These are phyloP conservation scores for Eucalyptus melliodora DNA, from an alignment of 345 rosid species.

Conservation along the genomic window DNA sequence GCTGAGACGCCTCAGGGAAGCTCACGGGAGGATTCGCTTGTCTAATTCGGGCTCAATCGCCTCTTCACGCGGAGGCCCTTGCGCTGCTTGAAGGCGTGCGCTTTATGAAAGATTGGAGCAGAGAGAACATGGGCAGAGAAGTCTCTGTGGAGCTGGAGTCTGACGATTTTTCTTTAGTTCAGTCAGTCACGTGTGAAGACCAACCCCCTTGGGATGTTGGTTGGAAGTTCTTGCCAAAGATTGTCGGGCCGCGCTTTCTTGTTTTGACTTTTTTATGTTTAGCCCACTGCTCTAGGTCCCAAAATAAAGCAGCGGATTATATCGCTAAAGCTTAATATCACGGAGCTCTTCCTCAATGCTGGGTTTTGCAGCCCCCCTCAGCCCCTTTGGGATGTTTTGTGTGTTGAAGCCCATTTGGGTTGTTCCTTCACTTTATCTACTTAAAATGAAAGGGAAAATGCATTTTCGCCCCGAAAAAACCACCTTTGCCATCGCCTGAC, in stretches of 20 bases:
- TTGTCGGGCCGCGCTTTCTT: neutral
- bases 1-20: neutral
- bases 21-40: neutral
- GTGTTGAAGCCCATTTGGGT: neutral
- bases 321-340: neutral
- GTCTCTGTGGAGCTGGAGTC: neutral
- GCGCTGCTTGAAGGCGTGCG: neutral
- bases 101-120: neutral
- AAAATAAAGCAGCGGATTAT: neutral
- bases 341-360: neutral
- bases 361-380: neutral
- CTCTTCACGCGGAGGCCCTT: neutral
- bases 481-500: neutral
- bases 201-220: neutral
- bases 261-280: neutral
- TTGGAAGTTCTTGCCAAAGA: neutral
- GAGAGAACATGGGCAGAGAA: too few relatives aligned
- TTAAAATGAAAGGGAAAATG: neutral
- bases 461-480: neutral
- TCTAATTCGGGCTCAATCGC: neutral
- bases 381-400: neutral
- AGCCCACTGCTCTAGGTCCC: neutral
- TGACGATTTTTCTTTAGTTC: neutral
- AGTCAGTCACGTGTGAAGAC: neutral
- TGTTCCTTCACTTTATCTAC: neutral